phyloP scores from a whole-genome alignment of 495 filamentous ascomycete species.

The Hypoxylon lienhwacheense region DNA sequence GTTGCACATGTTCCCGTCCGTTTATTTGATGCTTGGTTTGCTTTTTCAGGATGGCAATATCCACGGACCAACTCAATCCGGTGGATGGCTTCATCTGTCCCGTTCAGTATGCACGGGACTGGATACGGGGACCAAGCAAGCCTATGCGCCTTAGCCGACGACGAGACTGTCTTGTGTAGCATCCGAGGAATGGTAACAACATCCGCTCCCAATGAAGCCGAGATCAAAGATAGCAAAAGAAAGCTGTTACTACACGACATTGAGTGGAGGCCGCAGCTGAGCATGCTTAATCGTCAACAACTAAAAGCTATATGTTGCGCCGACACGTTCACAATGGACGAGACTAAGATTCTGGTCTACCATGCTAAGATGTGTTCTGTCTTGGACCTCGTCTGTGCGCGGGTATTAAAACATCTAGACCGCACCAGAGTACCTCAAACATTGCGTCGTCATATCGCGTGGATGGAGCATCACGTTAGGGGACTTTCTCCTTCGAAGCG shows the following conservation, averaged over 20 bases:
- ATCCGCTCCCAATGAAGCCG: slow-evolving; percentile 17
- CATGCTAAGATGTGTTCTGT: slow-evolving; percentile 20
- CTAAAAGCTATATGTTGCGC: slow-evolving; percentile 16
- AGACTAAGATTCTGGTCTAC: slow-evolving; percentile 11
- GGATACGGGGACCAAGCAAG: slow-evolving; percentile 22
- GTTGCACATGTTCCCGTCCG: slow-evolving; percentile 33
- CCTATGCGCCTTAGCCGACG: slow-evolving; percentile 35
- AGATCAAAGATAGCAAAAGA: background rate
- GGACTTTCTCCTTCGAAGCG: background rate
- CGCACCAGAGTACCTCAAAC: slow-evolving; percentile 10
- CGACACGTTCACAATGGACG: slow-evolving; percentile 19
- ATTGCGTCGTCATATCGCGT: slow-evolving; percentile 31
- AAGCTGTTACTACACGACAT: slow-evolving; percentile 36
- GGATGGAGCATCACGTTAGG: slow-evolving; percentile 31
- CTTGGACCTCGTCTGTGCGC: slow-evolving; percentile 16
- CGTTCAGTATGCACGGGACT: background rate
- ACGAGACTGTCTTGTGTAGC: slow-evolving; percentile 31
- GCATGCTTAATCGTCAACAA: slow-evolving; percentile 30
- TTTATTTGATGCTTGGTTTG: slow-evolving; percentile 35
- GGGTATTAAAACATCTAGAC: slow-evolving; percentile 14
- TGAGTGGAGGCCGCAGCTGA: slow-evolving; percentile 41
- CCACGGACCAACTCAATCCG: slow-evolving; percentile 25
- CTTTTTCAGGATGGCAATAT: slow-evolving; percentile 34
- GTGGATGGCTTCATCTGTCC: slow-evolving; percentile 17
- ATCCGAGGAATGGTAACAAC: slow-evolving; percentile 29